A percentile compares a stretch with the other conserved stretches of the same genome.
These are phyloP conservation scores for Fusarium avenaceum DNA, from an alignment of 2,329 filamentous ascomycete species.

Conservation along the genomic window DNA sequence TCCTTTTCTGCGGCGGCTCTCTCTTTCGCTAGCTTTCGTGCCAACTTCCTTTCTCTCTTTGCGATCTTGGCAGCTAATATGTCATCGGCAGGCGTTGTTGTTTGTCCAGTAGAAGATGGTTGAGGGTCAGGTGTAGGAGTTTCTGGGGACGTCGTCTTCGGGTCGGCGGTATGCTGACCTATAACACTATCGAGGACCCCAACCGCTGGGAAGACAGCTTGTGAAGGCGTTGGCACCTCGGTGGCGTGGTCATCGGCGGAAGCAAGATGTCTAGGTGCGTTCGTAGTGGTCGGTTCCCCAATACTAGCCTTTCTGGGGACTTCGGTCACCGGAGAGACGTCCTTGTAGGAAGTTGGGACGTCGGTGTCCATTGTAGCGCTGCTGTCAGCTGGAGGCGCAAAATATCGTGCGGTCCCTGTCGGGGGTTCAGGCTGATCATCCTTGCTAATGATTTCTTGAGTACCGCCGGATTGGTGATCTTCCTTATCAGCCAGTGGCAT, in stretches of 20 bases:
- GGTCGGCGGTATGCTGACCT: background rate
- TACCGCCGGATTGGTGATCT: background rate
- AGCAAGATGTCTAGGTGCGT: background rate
- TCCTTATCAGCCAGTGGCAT: background rate
- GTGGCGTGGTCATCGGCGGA: background rate
- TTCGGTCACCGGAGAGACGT: background rate
- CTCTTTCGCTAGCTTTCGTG: slow-evolving; percentile 50
- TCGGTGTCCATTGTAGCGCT: background rate
- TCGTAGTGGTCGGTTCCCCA: background rate
- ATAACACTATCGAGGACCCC: background rate
- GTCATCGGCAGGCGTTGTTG: background rate
- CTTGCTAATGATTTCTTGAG: background rate
- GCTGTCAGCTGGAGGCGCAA: background rate
- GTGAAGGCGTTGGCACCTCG: background rate
- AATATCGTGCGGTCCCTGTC: background rate
- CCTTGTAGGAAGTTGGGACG: slow-evolving; percentile 1
- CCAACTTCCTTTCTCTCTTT: slow-evolving; percentile 56
- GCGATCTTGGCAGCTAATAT: slow-evolving; percentile 42
- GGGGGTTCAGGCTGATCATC: background rate
- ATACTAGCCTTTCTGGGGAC: background rate
- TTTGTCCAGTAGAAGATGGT: background rate
- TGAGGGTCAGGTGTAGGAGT: background rate
- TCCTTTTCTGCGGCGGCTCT: slow-evolving; percentile 19
- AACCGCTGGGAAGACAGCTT: background rate
- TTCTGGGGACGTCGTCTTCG: background rate